Percentiles rank a stretch among this genome's conserved stretches.
These are phyloP conservation scores for Penicillium sp. DNA, from an alignment of 2,329 filamentous ascomycete species.

Conservation along the genomic window DNA sequence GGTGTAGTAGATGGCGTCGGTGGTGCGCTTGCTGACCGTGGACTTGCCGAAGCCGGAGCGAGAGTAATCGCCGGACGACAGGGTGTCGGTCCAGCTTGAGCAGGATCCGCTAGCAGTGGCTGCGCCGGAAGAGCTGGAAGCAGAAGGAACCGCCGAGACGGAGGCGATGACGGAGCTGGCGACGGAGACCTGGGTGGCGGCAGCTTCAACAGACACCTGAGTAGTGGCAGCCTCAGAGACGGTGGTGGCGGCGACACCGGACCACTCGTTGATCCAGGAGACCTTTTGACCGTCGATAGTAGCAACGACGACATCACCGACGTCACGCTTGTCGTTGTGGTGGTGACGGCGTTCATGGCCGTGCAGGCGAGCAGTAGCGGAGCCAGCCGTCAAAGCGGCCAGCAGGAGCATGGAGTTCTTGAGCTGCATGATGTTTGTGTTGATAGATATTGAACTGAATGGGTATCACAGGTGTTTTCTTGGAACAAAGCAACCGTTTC, in stretches of 20 bases:
- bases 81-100: too few species aligned
- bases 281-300: conserved; percentile 28
- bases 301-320: conserved; percentile 27
- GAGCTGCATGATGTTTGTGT: too few species aligned
- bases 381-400: conserved; percentile 31
- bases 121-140: conserved; percentile 2
- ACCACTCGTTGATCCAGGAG: conserved; percentile 33
- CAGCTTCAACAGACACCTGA: too few species aligned
- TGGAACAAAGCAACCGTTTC: too few species aligned
- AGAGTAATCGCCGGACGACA: conserved; percentile 16
- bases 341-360: conserved; percentile 34
- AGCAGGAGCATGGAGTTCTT: conserved; percentile 29
- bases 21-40: conserved; percentile 14
- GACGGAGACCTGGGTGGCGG: too few species aligned
- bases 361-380: conserved; percentile 30
- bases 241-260: conserved; percentile 19
- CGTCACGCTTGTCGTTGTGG: conserved; percentile 29
- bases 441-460: too few species aligned
- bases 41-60: conserved; percentile 27
- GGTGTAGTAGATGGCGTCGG: conserved; percentile 18
- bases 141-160: conserved; percentile 4
- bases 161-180: conserved; percentile 13
- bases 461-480: too few species aligned
- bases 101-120: too few species aligned
- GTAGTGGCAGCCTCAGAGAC: conserved; percentile 8